phyloP scores from a whole-genome alignment of 768 basidiomycete genomes.

The Mycena vitilis region DNA sequence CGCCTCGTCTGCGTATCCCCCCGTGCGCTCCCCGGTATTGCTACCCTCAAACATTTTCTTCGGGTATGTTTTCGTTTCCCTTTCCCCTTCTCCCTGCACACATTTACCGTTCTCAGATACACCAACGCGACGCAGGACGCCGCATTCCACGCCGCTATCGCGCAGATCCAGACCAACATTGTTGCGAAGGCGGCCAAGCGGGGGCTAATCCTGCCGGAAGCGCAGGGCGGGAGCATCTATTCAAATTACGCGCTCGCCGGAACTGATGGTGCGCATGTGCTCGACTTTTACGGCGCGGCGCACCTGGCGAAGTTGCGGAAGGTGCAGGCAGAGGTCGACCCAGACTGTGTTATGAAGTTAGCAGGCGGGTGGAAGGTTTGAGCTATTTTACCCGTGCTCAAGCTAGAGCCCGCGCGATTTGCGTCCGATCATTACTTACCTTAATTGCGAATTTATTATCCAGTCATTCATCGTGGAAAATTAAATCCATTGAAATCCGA shows the following conservation, averaged over 20 bases:
- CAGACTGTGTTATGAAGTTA: conserved; percentile 19
- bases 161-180: conserved; percentile 19
- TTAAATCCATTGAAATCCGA: no score
- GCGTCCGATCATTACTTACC: no score
- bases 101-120: no score
- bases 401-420: no score
- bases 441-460: no score
- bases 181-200: conserved; percentile 22
- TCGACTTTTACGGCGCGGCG: conserved; percentile 21
- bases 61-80: conserved; percentile 9
- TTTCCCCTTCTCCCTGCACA: no score
- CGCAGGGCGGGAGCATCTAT: conserved; percentile 15
- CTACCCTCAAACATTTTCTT: conserved; percentile 32
- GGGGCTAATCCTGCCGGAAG: conserved; percentile 15
- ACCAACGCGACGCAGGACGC: conserved; percentile 16
- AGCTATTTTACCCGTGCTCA: no score
- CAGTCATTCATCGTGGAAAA: no score
- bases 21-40: conserved; percentile 17
- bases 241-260: conserved; percentile 29
- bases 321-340: conserved; percentile 15
- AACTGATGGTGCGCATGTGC: conserved; percentile 20
- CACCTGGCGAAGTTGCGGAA: conserved; percentile 18
- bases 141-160: conserved; percentile 21
- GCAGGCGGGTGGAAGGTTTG: conserved; percentile 31
- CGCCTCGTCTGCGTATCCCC: conserved; percentile 26